Evolutionary conservation across 495 filamentous ascomycete genomes (phyloP).

Genomic region (Talaromyces proteolyticus): DNA sequence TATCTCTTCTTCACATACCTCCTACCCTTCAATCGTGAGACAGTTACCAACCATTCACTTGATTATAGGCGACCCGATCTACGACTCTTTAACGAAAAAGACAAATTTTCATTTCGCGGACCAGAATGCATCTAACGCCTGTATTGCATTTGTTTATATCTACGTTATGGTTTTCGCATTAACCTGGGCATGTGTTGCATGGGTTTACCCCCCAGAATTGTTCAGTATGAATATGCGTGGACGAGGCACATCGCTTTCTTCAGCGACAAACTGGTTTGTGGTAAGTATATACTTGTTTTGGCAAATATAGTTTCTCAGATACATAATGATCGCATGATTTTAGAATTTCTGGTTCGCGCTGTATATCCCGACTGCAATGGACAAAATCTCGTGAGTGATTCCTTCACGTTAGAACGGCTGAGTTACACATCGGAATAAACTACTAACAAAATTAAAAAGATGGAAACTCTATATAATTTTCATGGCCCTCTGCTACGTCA

Average conservation of each 20-base stretch:
- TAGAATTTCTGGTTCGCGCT: conserved; percentile 24
- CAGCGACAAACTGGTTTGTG: conserved; percentile 20
- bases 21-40: background rate
- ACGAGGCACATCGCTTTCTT: conserved; percentile 14
- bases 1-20: background rate
- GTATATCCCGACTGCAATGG: conserved; percentile 20
- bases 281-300: conserved; percentile 3
- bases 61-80: conserved; percentile 15
- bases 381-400: conserved; percentile 18
- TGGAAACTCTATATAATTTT: conserved; percentile 20
- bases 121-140: conserved; percentile 10
- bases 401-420: background rate
- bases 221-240: conserved; percentile 13
- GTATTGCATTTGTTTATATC: conserved; percentile 17
- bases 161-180: conserved; percentile 14
- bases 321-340: too few species aligned
- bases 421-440: too few species aligned
- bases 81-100: conserved; percentile 16
- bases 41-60: background rate
- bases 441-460: background rate
- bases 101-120: conserved; percentile 17
- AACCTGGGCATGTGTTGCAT: conserved; percentile 16
- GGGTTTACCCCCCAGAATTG: conserved; percentile 16
- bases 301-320: too few species aligned
- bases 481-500: conserved; percentile 14